These are phyloP conservation scores for Chaetomiaceae sp. DNA, from an alignment of 2,329 filamentous ascomycete species.

Conservation along the genomic window DNA sequence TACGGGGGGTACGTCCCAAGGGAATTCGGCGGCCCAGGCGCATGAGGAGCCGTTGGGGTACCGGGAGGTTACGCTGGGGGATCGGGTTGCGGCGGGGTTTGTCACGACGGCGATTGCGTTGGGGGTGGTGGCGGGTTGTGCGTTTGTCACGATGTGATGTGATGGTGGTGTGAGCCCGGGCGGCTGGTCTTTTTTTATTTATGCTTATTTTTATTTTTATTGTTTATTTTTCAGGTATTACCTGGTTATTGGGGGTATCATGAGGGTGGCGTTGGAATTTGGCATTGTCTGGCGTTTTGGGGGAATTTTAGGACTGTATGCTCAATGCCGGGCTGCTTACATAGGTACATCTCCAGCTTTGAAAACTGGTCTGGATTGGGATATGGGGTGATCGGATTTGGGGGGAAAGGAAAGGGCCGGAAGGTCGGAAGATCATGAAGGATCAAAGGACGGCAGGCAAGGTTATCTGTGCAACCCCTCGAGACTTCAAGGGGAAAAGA, in stretches of 20 bases:
- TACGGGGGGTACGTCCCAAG: slow-evolving; percentile 57
- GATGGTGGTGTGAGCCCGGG: neutral
- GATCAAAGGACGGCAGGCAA: no score
- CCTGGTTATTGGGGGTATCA: neutral
- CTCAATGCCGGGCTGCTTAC: no score
- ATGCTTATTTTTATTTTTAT: slow-evolving; percentile 3
- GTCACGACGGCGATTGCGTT: slow-evolving; percentile 48
- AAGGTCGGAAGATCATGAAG: no score
- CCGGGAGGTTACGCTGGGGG: slow-evolving; percentile 43
- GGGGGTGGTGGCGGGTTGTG: slow-evolving; percentile 46
- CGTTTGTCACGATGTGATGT: slow-evolving; percentile 41
- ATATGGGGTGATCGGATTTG: neutral
- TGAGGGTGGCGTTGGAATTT: neutral
- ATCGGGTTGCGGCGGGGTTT: slow-evolving; percentile 54
- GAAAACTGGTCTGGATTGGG: slow-evolving; percentile 1
- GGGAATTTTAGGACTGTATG: neutral
- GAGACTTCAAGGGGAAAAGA: no score
- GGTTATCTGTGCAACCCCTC: no score
- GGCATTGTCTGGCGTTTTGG: slow-evolving; percentile 4
- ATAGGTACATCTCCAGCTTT: slow-evolving; percentile 2
- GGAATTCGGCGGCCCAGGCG: slow-evolving; percentile 45
- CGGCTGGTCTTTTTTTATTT: slow-evolving; percentile 10
- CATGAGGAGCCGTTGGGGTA: slow-evolving; percentile 27
- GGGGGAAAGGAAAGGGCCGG: no score
- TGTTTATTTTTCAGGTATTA: neutral